Conservation (phyloP, 805 yeast species). For the Maudiozyma bulderi region DNA sequence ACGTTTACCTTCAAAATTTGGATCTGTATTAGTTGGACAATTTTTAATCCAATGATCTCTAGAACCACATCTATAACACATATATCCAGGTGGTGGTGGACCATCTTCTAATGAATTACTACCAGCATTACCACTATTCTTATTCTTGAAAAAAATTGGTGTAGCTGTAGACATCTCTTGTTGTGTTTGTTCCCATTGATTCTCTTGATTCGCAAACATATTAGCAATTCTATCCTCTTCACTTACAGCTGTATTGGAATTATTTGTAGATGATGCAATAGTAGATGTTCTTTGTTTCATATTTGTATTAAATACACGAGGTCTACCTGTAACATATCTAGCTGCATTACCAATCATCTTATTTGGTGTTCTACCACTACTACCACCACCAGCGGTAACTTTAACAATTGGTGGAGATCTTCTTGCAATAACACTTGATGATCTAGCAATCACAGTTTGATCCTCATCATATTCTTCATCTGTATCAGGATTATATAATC, state of each 20-base stretch:
- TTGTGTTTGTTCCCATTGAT: slow-evolving; percentile 92
- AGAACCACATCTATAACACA: slow-evolving; percentile 93
- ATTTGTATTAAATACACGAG: slow-evolving; percentile 36
- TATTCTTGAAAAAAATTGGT: slow-evolving; percentile 48
- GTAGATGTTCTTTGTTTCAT: slow-evolving; percentile 6
- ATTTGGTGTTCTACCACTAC: slow-evolving; percentile 6
- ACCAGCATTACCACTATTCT: slow-evolving; percentile 8
- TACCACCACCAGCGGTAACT: slow-evolving; percentile 6
- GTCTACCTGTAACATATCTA: slow-evolving; percentile 66
- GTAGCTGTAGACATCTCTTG: slow-evolving; percentile 81
- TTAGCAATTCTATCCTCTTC: slow-evolving; percentile 85
- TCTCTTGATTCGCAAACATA: slow-evolving; percentile 89
- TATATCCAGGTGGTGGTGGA: slow-evolving; percentile 87
- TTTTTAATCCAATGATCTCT: slow-evolving; percentile 93
- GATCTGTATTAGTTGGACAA: slow-evolving; percentile 91
- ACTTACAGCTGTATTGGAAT: slow-evolving; percentile 18
- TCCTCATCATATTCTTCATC: slow-evolving; percentile 77
- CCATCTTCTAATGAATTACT: slow-evolving; percentile 37
- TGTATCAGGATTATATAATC: slow-evolving; percentile 62
- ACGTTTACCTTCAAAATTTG: slow-evolving; percentile 85
- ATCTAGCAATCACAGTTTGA: slow-evolving; percentile 81
- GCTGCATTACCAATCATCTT: slow-evolving; percentile 50
- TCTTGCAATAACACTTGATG: slow-evolving; percentile 71
- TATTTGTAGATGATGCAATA: slow-evolving; percentile 4
- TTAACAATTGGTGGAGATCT: slow-evolving; percentile 55